Conservation (phyloP, 202 grass and related monocot species). For the Digitaria exilis region DNA sequence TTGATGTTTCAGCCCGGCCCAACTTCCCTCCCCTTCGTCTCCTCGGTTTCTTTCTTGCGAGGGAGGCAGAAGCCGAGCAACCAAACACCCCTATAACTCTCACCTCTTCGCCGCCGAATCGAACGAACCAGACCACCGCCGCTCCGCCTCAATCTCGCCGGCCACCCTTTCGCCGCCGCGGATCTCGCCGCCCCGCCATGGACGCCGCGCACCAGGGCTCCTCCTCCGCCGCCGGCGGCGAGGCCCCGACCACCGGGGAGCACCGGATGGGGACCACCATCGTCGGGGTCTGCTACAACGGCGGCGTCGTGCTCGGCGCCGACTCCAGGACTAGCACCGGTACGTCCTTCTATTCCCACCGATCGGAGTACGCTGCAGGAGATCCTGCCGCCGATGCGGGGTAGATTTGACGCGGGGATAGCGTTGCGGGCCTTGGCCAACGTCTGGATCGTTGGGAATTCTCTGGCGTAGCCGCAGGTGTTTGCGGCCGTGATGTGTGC, state of each 20-base stretch:
- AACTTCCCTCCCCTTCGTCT: neutral
- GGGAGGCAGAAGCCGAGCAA: constrained; percentile 17
- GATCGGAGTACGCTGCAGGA: neutral
- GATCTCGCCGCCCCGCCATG: constrained; percentile 38
- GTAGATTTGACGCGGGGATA: neutral
- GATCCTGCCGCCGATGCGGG: neutral
- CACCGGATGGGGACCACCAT: constrained; percentile 86
- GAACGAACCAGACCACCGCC: neutral
- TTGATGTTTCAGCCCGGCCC: neutral
- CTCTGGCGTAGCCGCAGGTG: neutral
- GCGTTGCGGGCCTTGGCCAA: neutral
- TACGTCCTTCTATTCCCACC: neutral
- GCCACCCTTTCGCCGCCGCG: constrained; percentile 15
- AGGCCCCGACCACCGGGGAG: constrained; percentile 56
- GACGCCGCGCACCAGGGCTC: constrained; percentile 25
- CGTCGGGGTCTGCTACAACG: constrained; percentile 81
- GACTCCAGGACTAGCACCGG: constrained; percentile 91
- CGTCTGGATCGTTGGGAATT: constrained; percentile 6
- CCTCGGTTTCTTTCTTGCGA: constrained; percentile 42
- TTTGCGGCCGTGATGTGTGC: neutral
- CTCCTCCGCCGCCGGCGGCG: constrained; percentile 29
- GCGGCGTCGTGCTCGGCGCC: constrained; percentile 76
- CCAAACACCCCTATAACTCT: neutral
- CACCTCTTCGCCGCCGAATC: neutral
- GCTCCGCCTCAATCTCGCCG: neutral